phyloP scores from a whole-genome alignment of 805 yeast genomes.

The Yarrowia bubula region DNA sequence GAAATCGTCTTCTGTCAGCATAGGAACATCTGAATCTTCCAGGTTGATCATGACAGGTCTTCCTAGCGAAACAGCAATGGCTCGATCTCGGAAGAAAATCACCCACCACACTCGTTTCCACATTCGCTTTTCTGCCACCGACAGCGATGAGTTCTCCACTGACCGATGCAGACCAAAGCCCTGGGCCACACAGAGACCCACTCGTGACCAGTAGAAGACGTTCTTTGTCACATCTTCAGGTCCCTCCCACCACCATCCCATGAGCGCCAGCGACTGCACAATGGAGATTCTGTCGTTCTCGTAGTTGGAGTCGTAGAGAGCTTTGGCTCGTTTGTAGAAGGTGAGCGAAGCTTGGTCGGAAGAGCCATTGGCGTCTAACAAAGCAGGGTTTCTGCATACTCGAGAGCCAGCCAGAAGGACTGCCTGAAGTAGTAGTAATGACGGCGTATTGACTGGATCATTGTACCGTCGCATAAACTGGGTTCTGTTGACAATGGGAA shows the following conservation, averaged over 20 bases:
- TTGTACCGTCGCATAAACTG: conserved; percentile 59
- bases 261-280: conserved; percentile 59
- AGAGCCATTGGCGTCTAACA: conserved; percentile 47
- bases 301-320: conserved; percentile 65
- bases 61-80: conserved; percentile 70
- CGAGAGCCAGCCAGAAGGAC: conserved; percentile 69
- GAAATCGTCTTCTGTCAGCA: conserved; percentile 66
- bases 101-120: conserved; percentile 79
- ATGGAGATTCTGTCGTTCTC: conserved; percentile 63
- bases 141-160: conserved; percentile 42
- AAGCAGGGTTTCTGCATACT: conserved; percentile 53
- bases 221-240: conserved; percentile 67
- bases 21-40: conserved; percentile 74
- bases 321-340: conserved; percentile 69
- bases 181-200: conserved; percentile 69
- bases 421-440: conserved; percentile 63
- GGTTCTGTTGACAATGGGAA: conserved; percentile 65
- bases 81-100: conserved; percentile 66
- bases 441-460: conserved; percentile 57
- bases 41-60: conserved; percentile 66
- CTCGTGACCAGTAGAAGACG: conserved; percentile 66
- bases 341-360: conserved; percentile 55
- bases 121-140: conserved; percentile 46
- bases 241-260: conserved; percentile 73
- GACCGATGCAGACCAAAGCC: conserved; percentile 73